A percentile compares a stretch with the other conserved stretches of the same genome.
phyloP scores from a whole-genome alignment of 176 grass and related monocot species.

The Oryza brachyantha region DNA sequence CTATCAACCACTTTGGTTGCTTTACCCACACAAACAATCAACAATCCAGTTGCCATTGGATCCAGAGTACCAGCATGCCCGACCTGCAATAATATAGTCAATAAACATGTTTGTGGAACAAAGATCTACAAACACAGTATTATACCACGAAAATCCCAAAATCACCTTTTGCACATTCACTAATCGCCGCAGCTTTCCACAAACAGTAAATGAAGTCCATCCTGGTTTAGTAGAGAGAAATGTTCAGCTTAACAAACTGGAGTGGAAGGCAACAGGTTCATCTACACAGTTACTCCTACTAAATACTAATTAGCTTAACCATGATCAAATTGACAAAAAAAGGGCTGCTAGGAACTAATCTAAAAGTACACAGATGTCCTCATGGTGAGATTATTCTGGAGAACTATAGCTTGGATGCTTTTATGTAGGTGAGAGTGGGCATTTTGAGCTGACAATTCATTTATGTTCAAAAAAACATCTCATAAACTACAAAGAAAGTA shows the following conservation, averaged over 20 bases:
- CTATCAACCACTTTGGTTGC: slow-evolving; percentile 96
- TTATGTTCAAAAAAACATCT: not conserved
- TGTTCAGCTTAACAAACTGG: slow-evolving; percentile 12
- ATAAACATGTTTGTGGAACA: not conserved
- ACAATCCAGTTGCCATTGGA: slow-evolving; percentile 90
- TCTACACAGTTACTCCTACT: too few species aligned
- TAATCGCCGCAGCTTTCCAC: slow-evolving; percentile 85
- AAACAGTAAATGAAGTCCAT: slow-evolving; percentile 99
- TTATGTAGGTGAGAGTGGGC: too few species aligned
- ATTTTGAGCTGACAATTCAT: too few species aligned
- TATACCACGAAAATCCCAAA: not conserved
- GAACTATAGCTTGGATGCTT: too few species aligned
- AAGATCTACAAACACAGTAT: not conserved
- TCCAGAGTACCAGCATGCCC: slow-evolving; percentile 95
- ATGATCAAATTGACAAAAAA: not conserved
- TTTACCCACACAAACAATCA: slow-evolving; percentile 97
- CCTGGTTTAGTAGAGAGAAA: slow-evolving; percentile 45
- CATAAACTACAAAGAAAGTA: not conserved
- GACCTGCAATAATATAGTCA: slow-evolving; percentile 49
- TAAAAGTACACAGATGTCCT: not conserved
- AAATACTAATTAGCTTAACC: too few species aligned
- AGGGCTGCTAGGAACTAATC: not conserved
- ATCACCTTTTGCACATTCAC: slow-evolving; percentile 94
- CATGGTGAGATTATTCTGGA: too few species aligned
- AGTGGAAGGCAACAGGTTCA: not conserved